These are phyloP conservation scores for Hirsutella rhossiliensis DNA, from an alignment of 2,329 filamentous ascomycete genomes.

Conservation along the genomic window DNA sequence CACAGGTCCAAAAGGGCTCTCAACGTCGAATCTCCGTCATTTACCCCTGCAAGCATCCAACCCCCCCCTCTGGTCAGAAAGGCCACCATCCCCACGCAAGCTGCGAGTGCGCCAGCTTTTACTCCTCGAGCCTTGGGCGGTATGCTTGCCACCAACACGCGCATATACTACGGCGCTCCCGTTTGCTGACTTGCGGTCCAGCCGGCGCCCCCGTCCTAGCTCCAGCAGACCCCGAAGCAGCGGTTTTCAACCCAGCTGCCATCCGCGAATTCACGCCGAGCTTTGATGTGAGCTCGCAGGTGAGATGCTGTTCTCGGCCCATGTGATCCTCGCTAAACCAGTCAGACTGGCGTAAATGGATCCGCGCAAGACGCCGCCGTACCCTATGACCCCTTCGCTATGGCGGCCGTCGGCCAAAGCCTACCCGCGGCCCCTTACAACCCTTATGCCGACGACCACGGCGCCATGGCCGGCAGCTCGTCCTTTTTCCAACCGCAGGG, in stretches of 20 bases:
- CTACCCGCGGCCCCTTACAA: slow-evolving; percentile 46
- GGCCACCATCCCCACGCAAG: slow-evolving; percentile 74
- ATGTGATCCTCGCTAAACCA: background rate
- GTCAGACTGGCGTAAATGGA: slow-evolving; percentile 32
- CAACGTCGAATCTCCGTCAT: slow-evolving; percentile 93
- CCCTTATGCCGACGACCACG: slow-evolving; percentile 67
- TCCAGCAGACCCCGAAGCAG: slow-evolving; percentile 28
- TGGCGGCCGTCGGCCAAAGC: slow-evolving; percentile 40
- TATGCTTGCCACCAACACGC: slow-evolving; percentile 9
- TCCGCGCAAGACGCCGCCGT: slow-evolving; percentile 29
- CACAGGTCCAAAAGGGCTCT: slow-evolving; percentile 57
- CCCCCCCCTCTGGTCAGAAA: slow-evolving; percentile 42
- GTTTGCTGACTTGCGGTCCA: slow-evolving; percentile 5
- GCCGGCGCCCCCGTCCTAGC: slow-evolving; percentile 23
- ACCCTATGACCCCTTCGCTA: slow-evolving; percentile 51
- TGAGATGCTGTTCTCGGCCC: slow-evolving; percentile 17
- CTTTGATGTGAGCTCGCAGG: slow-evolving; percentile 39
- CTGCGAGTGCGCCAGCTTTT: slow-evolving; percentile 78
- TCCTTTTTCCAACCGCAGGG: slow-evolving; percentile 55
- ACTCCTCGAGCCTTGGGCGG: slow-evolving; percentile 53
- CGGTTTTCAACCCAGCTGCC: slow-evolving; percentile 41
- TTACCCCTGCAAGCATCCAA: slow-evolving; percentile 56
- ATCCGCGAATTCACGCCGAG: slow-evolving; percentile 49
- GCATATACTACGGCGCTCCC: background rate
- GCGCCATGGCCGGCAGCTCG: slow-evolving; percentile 42